phyloP scores from a whole-genome alignment of 108 stramenopile species.

The Skeletonema potamos region DNA sequence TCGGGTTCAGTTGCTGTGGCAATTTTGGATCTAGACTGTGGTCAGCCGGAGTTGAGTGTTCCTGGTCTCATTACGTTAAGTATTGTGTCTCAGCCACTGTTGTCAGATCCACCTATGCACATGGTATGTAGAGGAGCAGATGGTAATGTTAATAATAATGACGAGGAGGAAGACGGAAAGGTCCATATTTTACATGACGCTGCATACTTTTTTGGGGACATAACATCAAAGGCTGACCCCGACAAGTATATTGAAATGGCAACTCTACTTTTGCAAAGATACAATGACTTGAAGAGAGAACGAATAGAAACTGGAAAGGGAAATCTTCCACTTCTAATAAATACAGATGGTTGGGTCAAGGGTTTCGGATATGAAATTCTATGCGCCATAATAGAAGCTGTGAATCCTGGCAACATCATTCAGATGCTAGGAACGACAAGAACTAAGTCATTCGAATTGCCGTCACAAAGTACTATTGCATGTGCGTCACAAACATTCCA shows the following conservation, averaged over 20 bases:
- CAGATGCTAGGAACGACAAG: slow-evolving; percentile 73
- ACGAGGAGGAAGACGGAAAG: background rate
- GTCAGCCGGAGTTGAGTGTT: slow-evolving; percentile 90
- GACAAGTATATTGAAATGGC: slow-evolving; percentile 64
- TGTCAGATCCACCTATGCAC: slow-evolving; percentile 75
- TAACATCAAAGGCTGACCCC: slow-evolving; percentile 79
- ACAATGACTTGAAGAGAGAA: slow-evolving; percentile 20
- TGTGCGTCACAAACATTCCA: background rate
- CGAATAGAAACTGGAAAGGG: background rate
- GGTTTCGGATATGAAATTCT: slow-evolving; percentile 86
- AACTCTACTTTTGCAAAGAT: slow-evolving; percentile 46
- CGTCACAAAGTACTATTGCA: slow-evolving; percentile 8
- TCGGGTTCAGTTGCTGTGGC: slow-evolving; percentile 44
- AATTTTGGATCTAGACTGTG: slow-evolving; percentile 87
- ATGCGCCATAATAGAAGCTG: slow-evolving; percentile 56
- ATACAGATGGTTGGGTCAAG: slow-evolving; percentile 95
- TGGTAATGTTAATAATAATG: background rate
- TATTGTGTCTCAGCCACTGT: slow-evolving; percentile 62
- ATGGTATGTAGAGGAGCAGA: slow-evolving; percentile 29
- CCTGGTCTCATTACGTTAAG: slow-evolving; percentile 83
- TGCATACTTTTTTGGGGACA: slow-evolving; percentile 74
- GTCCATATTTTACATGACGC: slow-evolving; percentile 11
- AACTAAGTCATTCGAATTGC: slow-evolving; percentile 69
- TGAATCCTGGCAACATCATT: slow-evolving; percentile 73
- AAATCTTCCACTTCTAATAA: slow-evolving; percentile 74